Percentiles rank a stretch among this genome's conserved stretches.
Conservation (phyloP, 768 basidiomycete species). For the Tephrocybe sp. region DNA sequence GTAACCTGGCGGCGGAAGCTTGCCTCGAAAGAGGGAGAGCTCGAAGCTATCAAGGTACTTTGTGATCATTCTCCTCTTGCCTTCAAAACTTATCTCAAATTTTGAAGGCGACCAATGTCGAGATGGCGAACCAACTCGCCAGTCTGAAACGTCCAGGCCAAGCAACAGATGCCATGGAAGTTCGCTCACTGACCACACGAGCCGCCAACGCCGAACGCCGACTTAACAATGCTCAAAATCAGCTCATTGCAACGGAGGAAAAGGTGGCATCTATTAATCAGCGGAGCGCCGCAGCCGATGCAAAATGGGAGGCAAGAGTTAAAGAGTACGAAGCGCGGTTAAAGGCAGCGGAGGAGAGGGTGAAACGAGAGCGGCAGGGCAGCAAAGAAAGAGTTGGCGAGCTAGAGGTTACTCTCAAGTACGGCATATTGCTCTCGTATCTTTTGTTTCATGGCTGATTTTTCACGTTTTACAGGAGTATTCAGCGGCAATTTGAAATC, state of each 20-base stretch:
- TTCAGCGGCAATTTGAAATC: slow-evolving; percentile 74
- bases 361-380: slow-evolving; percentile 92
- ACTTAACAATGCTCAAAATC: slow-evolving; percentile 82
- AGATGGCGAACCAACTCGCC: slow-evolving; percentile 69
- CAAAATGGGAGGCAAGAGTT: slow-evolving; percentile 94
- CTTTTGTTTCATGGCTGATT: slow-evolving; percentile 1
- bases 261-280: slow-evolving; percentile 72
- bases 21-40: slow-evolving; percentile 81
- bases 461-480: slow-evolving; percentile 42
- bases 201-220: slow-evolving; percentile 85
- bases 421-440: slow-evolving; percentile 15
- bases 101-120: slow-evolving; percentile 64
- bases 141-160: slow-evolving; percentile 56
- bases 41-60: slow-evolving; percentile 80
- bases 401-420: slow-evolving; percentile 73
- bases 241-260: slow-evolving; percentile 81
- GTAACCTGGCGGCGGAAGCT: slow-evolving; percentile 81
- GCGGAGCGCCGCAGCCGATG: slow-evolving; percentile 70
- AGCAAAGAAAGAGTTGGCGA: slow-evolving; percentile 81
- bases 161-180: slow-evolving; percentile 61
- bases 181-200: slow-evolving; percentile 66
- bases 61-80: not conserved
- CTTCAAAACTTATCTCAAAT: not conserved
- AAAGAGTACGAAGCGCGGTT: slow-evolving; percentile 85
- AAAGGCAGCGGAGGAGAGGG: slow-evolving; percentile 83